Evolutionary conservation across 2,329 filamentous ascomycete species (phyloP), one percentile per base, ranked within the genome.

Genomic region (Stylonectria norvegica): DNA sequence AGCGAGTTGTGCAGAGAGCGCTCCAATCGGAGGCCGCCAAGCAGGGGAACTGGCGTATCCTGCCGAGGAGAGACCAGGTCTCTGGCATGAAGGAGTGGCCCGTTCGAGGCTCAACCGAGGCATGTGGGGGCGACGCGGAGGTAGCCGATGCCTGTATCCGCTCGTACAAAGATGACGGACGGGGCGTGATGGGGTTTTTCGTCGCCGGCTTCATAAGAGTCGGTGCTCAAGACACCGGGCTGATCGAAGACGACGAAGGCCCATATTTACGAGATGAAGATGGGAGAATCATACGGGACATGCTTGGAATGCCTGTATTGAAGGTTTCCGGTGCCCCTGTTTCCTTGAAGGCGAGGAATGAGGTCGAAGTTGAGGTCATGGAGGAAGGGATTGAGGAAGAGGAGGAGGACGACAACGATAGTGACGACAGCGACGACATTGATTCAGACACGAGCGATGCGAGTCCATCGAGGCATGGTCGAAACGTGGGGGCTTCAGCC

Each of bases 111-210:
- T 71, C 75, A 29, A 56, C 57, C 25, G 72, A 72, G 23, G 74
- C 71, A 23, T 69, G 70, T 51, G 56, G 56, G 4, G 75, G 73
- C 2, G 68, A 80, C 36, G 58, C 71, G 28, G 64, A 71, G 3
- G 61, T 87, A 1, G 78, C 82, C 5, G 83, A 91, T 18, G 86
- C 77, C 3, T 95, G 89, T 57, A 84, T 96, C 40, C 74, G 91
- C 43, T 87, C 88, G 20, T 83, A 86, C 62, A 86, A 90, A 53
- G 86, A 81, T 18, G 89, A 91, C 52, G 83, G 82, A 8, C 79
- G 85, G 48, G 89, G 89, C 0, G 86, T 90, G 1, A 95, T 96
- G 78, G 91, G 93, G 0, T 97, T 98, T 65, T 98, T 98, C 55
- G 86, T 96, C 15, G 89, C 81, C n/a, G 88, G 77, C 0, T 95